Percentiles rank a stretch among this genome's conserved stretches.
These are phyloP conservation scores for Lipomyces sp. DNA, from an alignment of 805 yeast genomes.

Conservation along the genomic window DNA sequence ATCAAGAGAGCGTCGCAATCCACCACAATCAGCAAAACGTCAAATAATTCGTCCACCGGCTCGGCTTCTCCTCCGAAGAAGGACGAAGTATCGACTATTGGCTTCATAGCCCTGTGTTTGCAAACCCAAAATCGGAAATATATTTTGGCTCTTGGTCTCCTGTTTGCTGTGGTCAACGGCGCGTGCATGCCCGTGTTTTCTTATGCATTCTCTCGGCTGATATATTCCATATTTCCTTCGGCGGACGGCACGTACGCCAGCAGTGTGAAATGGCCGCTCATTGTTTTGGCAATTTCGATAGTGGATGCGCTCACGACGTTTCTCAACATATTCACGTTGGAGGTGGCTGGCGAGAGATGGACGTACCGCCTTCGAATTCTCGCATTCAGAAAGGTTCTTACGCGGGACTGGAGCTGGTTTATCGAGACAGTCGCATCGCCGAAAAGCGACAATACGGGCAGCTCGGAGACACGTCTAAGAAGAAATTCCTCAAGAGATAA, in stretches of 20 bases:
- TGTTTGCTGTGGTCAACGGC: conserved; percentile 56
- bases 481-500: not conserved
- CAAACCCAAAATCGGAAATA: conserved; percentile 5
- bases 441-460: not conserved
- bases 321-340: conserved; percentile 49
- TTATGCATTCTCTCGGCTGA: conserved; percentile 65
- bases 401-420: conserved; percentile 54
- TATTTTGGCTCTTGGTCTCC: conserved; percentile 48
- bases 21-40: too few species aligned
- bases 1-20: too few species aligned
- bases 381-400: conserved; percentile 49
- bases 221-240: conserved; percentile 58
- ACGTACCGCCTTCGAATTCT: conserved; percentile 50
- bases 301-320: conserved; percentile 60
- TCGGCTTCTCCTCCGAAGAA: too few species aligned
- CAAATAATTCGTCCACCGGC: too few species aligned
- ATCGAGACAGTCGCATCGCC: not conserved
- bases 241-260: conserved; percentile 26
- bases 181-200: conserved; percentile 74
- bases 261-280: conserved; percentile 59
- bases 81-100: not conserved
- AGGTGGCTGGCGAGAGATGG: conserved; percentile 67
- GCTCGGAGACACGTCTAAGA: not conserved
- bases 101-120: not conserved
- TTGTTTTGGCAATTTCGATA: conserved; percentile 60